phyloP scores from a whole-genome alignment of 345 rosid genomes.

The Nasturtium officinale region DNA sequence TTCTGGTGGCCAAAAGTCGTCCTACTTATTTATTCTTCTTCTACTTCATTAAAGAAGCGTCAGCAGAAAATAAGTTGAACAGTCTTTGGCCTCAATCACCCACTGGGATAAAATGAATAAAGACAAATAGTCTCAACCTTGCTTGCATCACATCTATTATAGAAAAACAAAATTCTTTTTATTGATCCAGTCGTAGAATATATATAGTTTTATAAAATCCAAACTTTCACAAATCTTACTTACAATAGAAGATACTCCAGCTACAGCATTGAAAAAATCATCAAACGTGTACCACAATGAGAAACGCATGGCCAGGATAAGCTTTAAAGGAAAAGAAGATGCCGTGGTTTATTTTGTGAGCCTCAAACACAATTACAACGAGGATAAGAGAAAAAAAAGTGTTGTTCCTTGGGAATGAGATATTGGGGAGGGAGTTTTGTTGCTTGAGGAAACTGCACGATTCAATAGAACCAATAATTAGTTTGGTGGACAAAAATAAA shows the following conservation, averaged over 20 bases:
- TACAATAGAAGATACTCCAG: constrained; percentile 20
- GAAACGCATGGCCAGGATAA: constrained; percentile 22
- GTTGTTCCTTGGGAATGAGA: constrained; percentile 15
- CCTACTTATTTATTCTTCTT: constrained; percentile 10
- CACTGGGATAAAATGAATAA: constrained; percentile 25
- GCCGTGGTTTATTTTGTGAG: constrained; percentile 28
- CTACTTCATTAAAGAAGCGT: constrained; percentile 28
- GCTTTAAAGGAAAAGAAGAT: constrained; percentile 15
- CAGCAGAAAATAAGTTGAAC: constrained; percentile 40
- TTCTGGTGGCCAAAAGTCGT: constrained; percentile 32
- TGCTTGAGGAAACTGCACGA: constrained; percentile 35
- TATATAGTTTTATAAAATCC: not conserved
- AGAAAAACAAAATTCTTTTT: not conserved
- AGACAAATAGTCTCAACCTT: constrained; percentile 27
- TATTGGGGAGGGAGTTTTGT: constrained; percentile 27
- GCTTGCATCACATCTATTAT: constrained; percentile 34
- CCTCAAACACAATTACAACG: constrained; percentile 24
- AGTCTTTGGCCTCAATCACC: constrained; percentile 35
- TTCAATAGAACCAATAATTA: constrained; percentile 31
- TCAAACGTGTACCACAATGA: constrained; percentile 28
- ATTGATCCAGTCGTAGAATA: constrained; percentile 29
- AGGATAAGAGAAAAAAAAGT: constrained; percentile 30
- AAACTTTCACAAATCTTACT: constrained; percentile 16
- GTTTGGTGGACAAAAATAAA: constrained; percentile 28
- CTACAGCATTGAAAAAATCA: constrained; percentile 5